Conservation (phyloP, 768 basidiomycete genomes). For the Macrocybe gigantea region DNA sequence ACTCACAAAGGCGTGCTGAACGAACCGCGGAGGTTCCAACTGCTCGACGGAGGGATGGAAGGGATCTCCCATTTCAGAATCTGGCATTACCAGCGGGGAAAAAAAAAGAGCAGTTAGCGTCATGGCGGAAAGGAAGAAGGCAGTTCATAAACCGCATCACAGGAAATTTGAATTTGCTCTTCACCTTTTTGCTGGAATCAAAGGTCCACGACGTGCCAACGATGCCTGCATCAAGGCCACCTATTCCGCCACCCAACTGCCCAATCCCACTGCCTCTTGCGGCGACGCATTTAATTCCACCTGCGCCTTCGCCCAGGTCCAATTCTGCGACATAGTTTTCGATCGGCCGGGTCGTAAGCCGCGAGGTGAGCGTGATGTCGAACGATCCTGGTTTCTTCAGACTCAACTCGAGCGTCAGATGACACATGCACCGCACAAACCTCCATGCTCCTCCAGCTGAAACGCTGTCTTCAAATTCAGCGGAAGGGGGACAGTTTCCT, state of each 20-base stretch:
- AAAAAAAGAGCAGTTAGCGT: constrained; percentile 2
- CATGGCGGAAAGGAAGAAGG: background rate
- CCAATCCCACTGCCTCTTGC: constrained; percentile 38
- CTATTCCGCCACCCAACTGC: constrained; percentile 19
- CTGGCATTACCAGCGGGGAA: constrained; percentile 25
- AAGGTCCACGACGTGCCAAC: constrained; percentile 72
- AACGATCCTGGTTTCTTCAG: constrained; percentile 41
- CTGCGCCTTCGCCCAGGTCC: constrained; percentile 69
- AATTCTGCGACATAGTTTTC: constrained; percentile 71
- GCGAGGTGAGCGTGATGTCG: constrained; percentile 57
- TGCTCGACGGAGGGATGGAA: constrained; percentile 57
- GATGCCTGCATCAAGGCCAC: constrained; percentile 14
- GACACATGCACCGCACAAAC: constrained; percentile 18
- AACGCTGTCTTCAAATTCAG: constrained; percentile 44
- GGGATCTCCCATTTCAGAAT: constrained; percentile 77
- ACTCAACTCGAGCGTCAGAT: background rate
- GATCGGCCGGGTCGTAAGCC: constrained; percentile 56
- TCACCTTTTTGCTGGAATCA: constrained; percentile 61
- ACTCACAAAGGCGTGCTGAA: constrained; percentile 34
- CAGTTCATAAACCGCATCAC: constrained; percentile 4
- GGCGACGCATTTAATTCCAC: constrained; percentile 65
- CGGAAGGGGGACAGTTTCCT: constrained; percentile 46
- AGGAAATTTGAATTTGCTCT: background rate
- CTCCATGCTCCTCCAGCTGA: constrained; percentile 36
- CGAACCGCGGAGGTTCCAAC: constrained; percentile 71